A percentile compares a stretch with the other conserved stretches of the same genome.
Evolutionary conservation across 495 filamentous ascomycete genomes (phyloP).

Genomic region (Pseudevernia furfuracea): DNA sequence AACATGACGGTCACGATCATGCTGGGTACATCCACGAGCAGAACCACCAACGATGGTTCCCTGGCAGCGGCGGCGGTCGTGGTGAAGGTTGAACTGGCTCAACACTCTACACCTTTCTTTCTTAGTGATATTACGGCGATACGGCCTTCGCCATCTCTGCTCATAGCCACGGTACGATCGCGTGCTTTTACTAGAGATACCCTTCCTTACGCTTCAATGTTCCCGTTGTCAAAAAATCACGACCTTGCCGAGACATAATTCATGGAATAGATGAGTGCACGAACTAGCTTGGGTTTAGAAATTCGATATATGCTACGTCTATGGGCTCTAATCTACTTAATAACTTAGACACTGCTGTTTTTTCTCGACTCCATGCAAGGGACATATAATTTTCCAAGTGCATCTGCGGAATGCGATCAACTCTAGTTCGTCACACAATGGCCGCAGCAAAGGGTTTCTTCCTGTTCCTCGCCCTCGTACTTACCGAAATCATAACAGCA

Average conservation of each 20-base stretch:
- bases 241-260: not conserved
- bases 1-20: slow-evolving; percentile 2
- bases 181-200: slow-evolving; percentile 6
- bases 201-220: not conserved
- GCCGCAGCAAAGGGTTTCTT: not conserved
- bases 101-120: not conserved
- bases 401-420: too few species aligned
- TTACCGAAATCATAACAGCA: not conserved
- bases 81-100: not conserved
- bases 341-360: not conserved
- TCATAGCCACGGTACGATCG: not conserved
- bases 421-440: not conserved
- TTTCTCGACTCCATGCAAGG: not conserved
- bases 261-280: not conserved
- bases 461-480: not conserved
- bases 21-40: not conserved
- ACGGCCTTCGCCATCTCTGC: not conserved
- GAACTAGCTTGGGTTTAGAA: not conserved
- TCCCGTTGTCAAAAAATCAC: not conserved
- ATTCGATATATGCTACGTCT: not conserved
- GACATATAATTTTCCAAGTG: not conserved
- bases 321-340: not conserved
- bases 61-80: not conserved
- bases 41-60: slow-evolving; percentile 5
- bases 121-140: not conserved